These are phyloP conservation scores for Ceratonia siliqua DNA, from an alignment of 306 rosid genomes.

Conservation along the genomic window DNA sequence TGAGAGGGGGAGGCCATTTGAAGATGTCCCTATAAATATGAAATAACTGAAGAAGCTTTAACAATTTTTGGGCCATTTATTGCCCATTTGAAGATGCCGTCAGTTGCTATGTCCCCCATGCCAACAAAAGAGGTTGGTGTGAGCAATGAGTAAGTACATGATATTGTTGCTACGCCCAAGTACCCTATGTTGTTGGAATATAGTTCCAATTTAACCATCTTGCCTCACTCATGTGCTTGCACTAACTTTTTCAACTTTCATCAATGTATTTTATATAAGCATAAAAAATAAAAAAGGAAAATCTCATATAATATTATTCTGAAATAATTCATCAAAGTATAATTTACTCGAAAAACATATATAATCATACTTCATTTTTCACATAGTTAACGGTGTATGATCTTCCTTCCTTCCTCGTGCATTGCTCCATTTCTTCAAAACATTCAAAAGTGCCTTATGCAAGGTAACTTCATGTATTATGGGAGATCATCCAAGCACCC, in stretches of 20 bases:
- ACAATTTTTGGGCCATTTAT: slow-evolving; percentile 33
- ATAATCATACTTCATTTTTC: slow-evolving; percentile 15
- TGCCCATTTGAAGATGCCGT: slow-evolving; percentile 44
- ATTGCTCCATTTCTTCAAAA: slow-evolving; percentile 35
- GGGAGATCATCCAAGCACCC: slow-evolving; percentile 33
- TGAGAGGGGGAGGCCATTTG: no score
- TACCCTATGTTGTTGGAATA: slow-evolving; percentile 48
- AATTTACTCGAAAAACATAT: no score
- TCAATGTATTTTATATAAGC: not conserved
- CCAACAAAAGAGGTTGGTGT: slow-evolving; percentile 29
- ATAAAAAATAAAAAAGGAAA: no score
- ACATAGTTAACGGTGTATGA: not conserved
- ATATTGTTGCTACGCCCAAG: not conserved
- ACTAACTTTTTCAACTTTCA: slow-evolving; percentile 26
- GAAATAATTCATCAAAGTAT: no score
- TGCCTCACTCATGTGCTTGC: slow-evolving; percentile 44
- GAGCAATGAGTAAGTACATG: slow-evolving; percentile 1
- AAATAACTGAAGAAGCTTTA: slow-evolving; percentile 18
- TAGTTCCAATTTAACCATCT: slow-evolving; percentile 41
- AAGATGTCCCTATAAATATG: no score
- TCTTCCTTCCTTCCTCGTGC: slow-evolving; percentile 27
- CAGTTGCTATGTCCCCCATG: slow-evolving; percentile 32
- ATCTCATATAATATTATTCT: no score
- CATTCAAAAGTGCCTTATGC: not conserved
- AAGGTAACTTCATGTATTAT: slow-evolving; percentile 30